These are phyloP conservation scores for Parasitella parasitica DNA, from an alignment of 371 early-diverging fungal genomes.

Conservation along the genomic window DNA sequence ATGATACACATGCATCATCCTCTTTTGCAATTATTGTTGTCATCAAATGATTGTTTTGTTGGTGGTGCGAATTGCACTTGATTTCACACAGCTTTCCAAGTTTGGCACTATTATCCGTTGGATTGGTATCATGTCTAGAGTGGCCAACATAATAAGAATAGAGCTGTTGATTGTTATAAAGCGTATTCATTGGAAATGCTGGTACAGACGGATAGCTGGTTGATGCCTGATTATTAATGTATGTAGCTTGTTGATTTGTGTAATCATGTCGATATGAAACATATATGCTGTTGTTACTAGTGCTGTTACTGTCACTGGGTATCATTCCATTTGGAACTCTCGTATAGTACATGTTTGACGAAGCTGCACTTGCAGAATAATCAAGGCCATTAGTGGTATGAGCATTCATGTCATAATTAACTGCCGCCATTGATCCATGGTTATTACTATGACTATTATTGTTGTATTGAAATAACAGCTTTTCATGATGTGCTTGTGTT, in stretches of 20 bases:
- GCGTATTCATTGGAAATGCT: background rate
- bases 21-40: background rate
- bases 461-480: background rate
- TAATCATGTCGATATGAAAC: background rate
- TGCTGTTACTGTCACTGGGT: too few species aligned
- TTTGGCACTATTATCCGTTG: background rate
- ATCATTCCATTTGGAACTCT: background rate
- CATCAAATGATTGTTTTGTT: background rate
- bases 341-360: background rate
- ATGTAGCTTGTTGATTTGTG: background rate
- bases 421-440: background rate
- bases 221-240: background rate
- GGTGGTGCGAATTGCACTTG: background rate
- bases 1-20: background rate
- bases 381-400: background rate
- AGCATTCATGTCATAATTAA: background rate
- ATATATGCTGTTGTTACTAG: background rate
- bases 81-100: background rate
- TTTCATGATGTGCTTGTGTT: background rate
- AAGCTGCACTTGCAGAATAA: background rate
- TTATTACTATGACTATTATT: too few species aligned
- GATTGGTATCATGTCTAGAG: background rate
- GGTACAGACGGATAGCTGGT: background rate
- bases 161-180: too few species aligned
- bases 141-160: background rate